phyloP scores from a whole-genome alignment of 306 rosid species.

The Rosa rugosa region DNA sequence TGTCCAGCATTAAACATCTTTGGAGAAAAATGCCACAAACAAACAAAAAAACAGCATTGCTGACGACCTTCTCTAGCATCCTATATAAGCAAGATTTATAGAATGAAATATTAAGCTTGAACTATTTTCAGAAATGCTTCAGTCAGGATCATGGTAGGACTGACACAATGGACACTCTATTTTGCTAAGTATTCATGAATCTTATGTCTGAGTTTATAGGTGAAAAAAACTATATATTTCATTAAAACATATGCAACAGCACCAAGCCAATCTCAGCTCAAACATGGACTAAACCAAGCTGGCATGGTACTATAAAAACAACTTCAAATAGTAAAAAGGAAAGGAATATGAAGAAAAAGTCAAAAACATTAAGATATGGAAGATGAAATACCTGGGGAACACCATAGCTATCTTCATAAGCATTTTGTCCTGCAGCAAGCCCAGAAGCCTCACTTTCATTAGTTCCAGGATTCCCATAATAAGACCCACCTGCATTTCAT shows the following conservation, averaged over 20 bases:
- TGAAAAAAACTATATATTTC: not conserved
- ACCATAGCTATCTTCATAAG: constrained; percentile 74
- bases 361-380: constrained; percentile 23
- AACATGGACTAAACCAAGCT: not conserved
- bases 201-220: not conserved
- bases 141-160: not conserved
- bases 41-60: not conserved
- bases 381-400: constrained; percentile 66
- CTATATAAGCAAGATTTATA: not conserved
- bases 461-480: constrained; percentile 67
- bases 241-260: not conserved
- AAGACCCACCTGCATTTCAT: constrained; percentile 64
- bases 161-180: not conserved
- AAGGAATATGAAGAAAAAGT: not conserved
- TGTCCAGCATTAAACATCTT: not conserved
- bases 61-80: not conserved
- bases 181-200: not conserved
- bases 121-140: not conserved
- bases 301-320: not conserved
- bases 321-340: constrained; percentile 6
- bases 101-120: not conserved
- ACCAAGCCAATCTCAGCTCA: not conserved
- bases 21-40: not conserved
- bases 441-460: constrained; percentile 73
- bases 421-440: constrained; percentile 66